Evolutionary conservation across 1,139 yeast species (phyloP).

Genomic region (Yamadazyma blattariae): DNA sequence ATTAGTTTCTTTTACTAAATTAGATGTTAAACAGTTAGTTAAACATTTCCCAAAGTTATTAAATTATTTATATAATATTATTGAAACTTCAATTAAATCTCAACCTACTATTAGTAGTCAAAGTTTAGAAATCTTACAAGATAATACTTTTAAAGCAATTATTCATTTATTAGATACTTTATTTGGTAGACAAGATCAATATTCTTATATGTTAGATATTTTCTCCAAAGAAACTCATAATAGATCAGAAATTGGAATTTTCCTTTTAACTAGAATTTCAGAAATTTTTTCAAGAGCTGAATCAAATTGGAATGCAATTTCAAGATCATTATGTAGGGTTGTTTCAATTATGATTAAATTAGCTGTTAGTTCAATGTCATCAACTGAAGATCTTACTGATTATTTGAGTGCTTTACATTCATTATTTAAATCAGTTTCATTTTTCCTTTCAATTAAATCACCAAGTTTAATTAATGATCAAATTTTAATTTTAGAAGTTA

Average conservation of each 20-base stretch:
- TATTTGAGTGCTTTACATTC: slow-evolving; percentile 29
- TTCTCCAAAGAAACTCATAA: slow-evolving; percentile 34
- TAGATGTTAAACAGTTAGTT: slow-evolving; percentile 47
- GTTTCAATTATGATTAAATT: slow-evolving; percentile 49
- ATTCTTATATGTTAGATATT: slow-evolving; percentile 52
- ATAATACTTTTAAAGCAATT: slow-evolving; percentile 50
- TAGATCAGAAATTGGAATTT: slow-evolving; percentile 51
- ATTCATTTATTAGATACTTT: slow-evolving; percentile 60
- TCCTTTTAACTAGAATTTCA: slow-evolving; percentile 45
- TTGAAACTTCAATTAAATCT: slow-evolving; percentile 26
- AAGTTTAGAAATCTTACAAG: slow-evolving; percentile 34
- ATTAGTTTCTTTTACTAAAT: slow-evolving; percentile 36
- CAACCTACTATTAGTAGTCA: slow-evolving; percentile 14
- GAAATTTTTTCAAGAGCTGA: slow-evolving; percentile 49
- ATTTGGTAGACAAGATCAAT: slow-evolving; percentile 67
- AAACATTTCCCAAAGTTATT: slow-evolving; percentile 55
- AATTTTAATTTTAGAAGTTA: slow-evolving; percentile 52
- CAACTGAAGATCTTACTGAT: slow-evolving; percentile 21
- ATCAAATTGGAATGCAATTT: slow-evolving; percentile 58
- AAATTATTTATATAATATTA: slow-evolving; percentile 41
- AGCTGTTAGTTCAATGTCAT: slow-evolving; percentile 28
- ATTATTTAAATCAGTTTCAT: slow-evolving; percentile 40
- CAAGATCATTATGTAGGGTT: slow-evolving; percentile 63
- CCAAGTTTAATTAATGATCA: slow-evolving; percentile 57
- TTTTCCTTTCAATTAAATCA: slow-evolving; percentile 47